Evolutionary conservation across 768 basidiomycete genomes (phyloP).

Genomic region (Sarcomyxa edulis): DNA sequence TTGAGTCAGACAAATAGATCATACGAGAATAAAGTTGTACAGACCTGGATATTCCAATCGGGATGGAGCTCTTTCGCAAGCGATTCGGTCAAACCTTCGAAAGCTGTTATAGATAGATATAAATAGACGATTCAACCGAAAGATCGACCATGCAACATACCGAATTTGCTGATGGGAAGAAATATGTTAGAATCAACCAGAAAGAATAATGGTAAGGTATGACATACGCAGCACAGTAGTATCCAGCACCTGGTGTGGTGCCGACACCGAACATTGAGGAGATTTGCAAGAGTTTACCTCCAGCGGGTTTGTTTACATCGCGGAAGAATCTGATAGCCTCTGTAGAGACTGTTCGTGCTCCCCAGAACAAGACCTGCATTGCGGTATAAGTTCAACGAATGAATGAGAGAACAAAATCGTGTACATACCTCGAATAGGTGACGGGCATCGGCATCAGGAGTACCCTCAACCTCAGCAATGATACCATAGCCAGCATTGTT

Average conservation of each 20-base stretch:
- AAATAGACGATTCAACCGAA: no score
- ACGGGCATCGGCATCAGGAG: constrained; percentile 12
- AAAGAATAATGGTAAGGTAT: neutral
- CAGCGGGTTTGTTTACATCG: constrained; percentile 27
- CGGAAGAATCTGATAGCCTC: constrained; percentile 28
- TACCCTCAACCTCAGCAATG: constrained; percentile 18
- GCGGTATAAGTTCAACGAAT: no score
- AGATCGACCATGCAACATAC: no score
- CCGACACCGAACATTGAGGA: constrained; percentile 20
- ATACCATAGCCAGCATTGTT: constrained; percentile 12
- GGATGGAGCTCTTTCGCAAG: constrained; percentile 26
- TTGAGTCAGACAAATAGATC: neutral
- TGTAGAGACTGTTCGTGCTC: constrained; percentile 20
- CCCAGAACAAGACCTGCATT: no score
- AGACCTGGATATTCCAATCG: constrained; percentile 26
- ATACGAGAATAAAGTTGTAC: neutral
- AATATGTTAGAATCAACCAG: neutral
- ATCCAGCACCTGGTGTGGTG: constrained; percentile 4
- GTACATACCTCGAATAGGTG: constrained; percentile 20
- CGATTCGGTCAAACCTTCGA: constrained; percentile 21
- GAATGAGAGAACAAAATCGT: no score
- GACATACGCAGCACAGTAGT: constrained; percentile 18
- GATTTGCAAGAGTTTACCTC: constrained; percentile 29
- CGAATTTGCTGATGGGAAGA: constrained; percentile 4
- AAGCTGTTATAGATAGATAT: constrained; percentile 16